These are phyloP conservation scores for Populus alba DNA, from an alignment of 345 rosid species.

Conservation along the genomic window DNA sequence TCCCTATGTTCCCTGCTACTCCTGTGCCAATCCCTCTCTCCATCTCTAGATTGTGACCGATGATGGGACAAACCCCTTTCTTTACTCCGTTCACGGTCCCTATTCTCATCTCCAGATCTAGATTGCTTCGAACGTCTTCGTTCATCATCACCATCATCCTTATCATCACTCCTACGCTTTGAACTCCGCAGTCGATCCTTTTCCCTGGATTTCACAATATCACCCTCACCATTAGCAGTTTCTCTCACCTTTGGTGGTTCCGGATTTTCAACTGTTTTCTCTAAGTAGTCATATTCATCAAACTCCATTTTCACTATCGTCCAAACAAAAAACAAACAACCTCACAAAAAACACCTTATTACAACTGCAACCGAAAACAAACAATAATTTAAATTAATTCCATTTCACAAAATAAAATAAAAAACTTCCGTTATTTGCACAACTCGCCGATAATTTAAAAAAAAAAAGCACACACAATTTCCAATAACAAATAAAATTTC, in stretches of 20 bases:
- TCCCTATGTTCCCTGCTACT: conserved; percentile 58
- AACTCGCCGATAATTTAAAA: neutral
- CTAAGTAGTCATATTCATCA: conserved; percentile 94
- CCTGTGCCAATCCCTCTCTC: conserved; percentile 59
- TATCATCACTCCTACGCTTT: conserved; percentile 53
- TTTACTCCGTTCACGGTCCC: conserved; percentile 42
- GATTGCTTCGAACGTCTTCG: conserved; percentile 47
- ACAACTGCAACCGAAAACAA: neutral
- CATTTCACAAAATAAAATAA: neutral
- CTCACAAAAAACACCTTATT: neutral
- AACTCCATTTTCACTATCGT: conserved; percentile 54
- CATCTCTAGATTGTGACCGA: conserved; percentile 71
- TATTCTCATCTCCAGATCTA: conserved; percentile 48
- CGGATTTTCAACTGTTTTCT: conserved; percentile 81
- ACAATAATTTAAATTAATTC: neutral
- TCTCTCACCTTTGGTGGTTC: conserved; percentile 47
- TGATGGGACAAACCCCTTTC: conserved; percentile 42
- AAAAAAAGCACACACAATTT: neutral
- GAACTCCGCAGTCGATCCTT: conserved; percentile 50
- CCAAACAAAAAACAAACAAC: neutral
- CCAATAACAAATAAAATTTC: neutral
- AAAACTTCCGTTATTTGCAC: neutral
- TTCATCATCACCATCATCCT: conserved; percentile 35
- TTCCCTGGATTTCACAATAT: conserved; percentile 40
- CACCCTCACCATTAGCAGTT: conserved; percentile 51